These are phyloP conservation scores for Pleodorina starrii DNA, from an alignment of 139 green algal genomes.

Conservation along the genomic window DNA sequence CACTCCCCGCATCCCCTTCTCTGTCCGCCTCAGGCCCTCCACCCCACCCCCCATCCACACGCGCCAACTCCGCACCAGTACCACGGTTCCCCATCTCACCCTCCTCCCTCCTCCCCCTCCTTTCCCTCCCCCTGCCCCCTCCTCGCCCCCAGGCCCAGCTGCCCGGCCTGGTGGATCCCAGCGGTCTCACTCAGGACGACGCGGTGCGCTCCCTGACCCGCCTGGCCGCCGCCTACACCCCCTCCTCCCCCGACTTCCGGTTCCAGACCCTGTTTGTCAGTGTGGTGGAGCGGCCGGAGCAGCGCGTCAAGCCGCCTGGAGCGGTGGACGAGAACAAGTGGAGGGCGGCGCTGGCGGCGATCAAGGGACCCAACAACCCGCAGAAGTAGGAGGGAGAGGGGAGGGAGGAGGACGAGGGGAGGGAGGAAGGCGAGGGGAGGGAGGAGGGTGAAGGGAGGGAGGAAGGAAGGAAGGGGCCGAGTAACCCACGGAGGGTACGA, in stretches of 20 bases:
- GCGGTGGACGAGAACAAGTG: conserved; percentile 82
- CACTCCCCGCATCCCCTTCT: not conserved
- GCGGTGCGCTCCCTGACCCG: conserved; percentile 33
- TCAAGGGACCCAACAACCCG: conserved; percentile 67
- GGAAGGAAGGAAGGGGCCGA: not conserved
- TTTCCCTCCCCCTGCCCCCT: not conserved
- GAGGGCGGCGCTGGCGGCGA: conserved; percentile 75
- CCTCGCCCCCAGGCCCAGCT: not conserved
- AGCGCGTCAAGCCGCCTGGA: conserved; percentile 69
- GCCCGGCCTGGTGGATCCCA: conserved; percentile 32
- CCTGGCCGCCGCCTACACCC: conserved; percentile 61
- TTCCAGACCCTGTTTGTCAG: conserved; percentile 84
- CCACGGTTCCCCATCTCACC: too few relatives aligned
- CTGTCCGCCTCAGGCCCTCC: not conserved
- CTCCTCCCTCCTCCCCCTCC: not conserved
- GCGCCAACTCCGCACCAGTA: too few relatives aligned
- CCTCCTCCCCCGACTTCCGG: conserved; percentile 59
- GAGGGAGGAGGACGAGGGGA: not conserved
- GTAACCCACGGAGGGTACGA: too few relatives aligned
- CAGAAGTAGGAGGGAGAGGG: conserved; percentile 23
- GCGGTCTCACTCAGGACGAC: conserved; percentile 45
- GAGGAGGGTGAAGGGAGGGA: not conserved
- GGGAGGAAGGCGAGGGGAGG: not conserved
- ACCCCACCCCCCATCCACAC: too few relatives aligned
- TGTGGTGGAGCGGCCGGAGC: conserved; percentile 75